phyloP scores from a whole-genome alignment of 2,329 filamentous ascomycete genomes.

The Podosphaera fusca region DNA sequence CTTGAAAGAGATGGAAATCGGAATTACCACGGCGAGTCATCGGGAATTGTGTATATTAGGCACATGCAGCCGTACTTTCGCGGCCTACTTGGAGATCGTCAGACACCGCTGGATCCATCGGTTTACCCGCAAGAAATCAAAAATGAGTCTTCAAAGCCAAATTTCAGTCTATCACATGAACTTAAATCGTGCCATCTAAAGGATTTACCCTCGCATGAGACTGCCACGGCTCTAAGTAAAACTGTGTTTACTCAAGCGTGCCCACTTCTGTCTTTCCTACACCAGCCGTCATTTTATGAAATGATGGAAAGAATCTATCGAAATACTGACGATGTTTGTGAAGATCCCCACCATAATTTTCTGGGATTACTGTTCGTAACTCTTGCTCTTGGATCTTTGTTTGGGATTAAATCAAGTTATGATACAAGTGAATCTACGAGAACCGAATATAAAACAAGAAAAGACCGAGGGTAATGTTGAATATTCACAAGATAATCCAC shows the following conservation, averaged over 20 bases:
- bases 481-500: neutral
- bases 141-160: too few species aligned
- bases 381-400: conserved; percentile 40
- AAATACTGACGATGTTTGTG: conserved; percentile 35
- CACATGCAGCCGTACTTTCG: conserved; percentile 76
- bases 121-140: too few species aligned
- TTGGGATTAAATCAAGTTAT: conserved; percentile 29
- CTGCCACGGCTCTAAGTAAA: conserved; percentile 28
- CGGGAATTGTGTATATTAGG: conserved; percentile 68
- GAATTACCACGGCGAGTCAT: conserved; percentile 89
- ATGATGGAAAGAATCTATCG: conserved; percentile 60
- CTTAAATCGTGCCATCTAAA: neutral
- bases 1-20: conserved; percentile 78
- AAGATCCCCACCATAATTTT: conserved; percentile 41
- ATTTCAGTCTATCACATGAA: too few species aligned
- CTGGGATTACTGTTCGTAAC: conserved; percentile 49
- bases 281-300: conserved; percentile 59
- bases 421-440: conserved; percentile 21
- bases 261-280: conserved; percentile 44
- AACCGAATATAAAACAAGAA: conserved; percentile 26
- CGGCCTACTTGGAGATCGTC: conserved; percentile 41
- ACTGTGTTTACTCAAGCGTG: conserved; percentile 34
- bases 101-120: conserved; percentile 30
- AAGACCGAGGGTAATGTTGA: conserved; percentile 32
- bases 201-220: conserved; percentile 45